phyloP scores from a whole-genome alignment of 2,329 filamentous ascomycete genomes.

The Alternaria conjuncta region DNA sequence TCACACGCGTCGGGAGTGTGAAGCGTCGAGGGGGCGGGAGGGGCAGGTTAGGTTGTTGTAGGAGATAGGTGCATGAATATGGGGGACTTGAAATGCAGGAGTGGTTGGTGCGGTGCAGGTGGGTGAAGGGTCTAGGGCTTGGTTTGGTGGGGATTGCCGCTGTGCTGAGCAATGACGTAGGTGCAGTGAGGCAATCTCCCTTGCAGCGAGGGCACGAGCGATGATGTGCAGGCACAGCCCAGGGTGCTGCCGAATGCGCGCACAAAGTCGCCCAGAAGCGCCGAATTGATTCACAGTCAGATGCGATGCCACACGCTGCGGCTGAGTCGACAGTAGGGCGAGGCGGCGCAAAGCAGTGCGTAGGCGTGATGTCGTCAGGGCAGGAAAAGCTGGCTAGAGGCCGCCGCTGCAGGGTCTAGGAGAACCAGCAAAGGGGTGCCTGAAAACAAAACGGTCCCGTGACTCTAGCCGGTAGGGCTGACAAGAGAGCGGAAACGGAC shows the following conservation, averaged over 20 bases:
- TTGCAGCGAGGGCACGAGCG: constrained; percentile 1
- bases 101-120: constrained; percentile 8
- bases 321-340: background rate
- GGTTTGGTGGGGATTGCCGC: constrained; percentile 15
- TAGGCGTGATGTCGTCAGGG: background rate
- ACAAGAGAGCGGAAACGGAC: constrained; percentile 2
- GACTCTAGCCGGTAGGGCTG: constrained; percentile 12
- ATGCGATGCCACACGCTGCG: constrained; percentile 1
- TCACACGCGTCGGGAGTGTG: constrained; percentile 12
- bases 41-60: constrained; percentile 14
- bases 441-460: constrained; percentile 6
- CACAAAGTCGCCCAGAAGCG: background rate
- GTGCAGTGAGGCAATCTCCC: constrained; percentile 3
- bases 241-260: background rate
- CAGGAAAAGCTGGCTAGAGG: constrained; percentile 3
- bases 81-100: constrained; percentile 11
- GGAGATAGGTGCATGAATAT: constrained; percentile 34
- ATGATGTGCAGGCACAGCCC: constrained; percentile 12
- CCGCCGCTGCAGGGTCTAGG: constrained; percentile 8
- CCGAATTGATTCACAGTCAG: background rate
- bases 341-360: background rate
- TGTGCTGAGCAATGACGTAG: constrained; percentile 13
- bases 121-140: constrained; percentile 1
- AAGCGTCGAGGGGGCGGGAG: constrained; percentile 18
- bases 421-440: background rate